phyloP scores from a whole-genome alignment of 2,329 filamentous ascomycete genomes.

The Dothidotthia symphoricarpi region DNA sequence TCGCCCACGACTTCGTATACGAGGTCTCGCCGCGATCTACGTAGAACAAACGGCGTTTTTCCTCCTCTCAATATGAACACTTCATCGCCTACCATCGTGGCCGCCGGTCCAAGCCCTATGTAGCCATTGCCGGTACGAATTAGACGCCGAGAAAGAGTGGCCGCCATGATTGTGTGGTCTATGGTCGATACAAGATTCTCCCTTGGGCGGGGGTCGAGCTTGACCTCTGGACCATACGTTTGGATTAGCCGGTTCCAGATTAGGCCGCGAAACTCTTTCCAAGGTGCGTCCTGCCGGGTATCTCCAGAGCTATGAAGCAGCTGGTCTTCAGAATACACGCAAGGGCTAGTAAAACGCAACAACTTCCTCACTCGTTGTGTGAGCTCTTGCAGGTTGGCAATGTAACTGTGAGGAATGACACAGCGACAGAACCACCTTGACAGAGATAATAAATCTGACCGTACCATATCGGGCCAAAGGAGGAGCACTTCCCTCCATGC shows the following conservation, averaged over 20 bases:
- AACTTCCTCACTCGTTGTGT: no score
- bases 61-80: conserved; percentile 11
- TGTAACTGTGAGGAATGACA: no score
- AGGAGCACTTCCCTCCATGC: not conserved
- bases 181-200: not conserved
- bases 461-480: not conserved
- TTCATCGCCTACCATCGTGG: conserved; percentile 5
- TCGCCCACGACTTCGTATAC: conserved; percentile 10
- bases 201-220: not conserved
- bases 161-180: conserved; percentile 8
- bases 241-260: no score
- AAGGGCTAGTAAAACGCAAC: no score
- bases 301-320: no score
- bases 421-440: no score
- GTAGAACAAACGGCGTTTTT: conserved; percentile 12
- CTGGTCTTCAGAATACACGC: no score
- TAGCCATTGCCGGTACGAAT: conserved; percentile 2
- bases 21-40: not conserved
- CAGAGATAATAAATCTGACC: no score
- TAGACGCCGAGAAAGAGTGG: conserved; percentile 6
- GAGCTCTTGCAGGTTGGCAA: no score
- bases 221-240: not conserved
- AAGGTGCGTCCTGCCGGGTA: no score
- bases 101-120: conserved; percentile 10
- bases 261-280: no score